Evolutionary conservation across 1,139 yeast genomes (phyloP).

Genomic region (Hyphopichia wangnamkhiaoensis): DNA sequence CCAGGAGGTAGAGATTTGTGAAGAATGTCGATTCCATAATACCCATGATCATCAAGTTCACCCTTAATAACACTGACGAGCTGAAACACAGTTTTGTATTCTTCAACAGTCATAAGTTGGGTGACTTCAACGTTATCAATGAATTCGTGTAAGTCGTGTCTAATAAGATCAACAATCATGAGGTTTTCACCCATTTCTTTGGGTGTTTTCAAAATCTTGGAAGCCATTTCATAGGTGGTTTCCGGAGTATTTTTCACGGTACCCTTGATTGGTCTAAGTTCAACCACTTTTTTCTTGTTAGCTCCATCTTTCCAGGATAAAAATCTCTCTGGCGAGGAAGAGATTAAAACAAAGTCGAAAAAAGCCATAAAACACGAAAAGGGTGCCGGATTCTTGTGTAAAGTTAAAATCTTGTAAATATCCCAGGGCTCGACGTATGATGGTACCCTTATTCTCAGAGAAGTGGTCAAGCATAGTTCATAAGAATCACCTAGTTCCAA

Average conservation of each 20-base stretch:
- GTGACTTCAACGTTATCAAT: conserved; percentile 69
- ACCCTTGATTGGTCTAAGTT: conserved; percentile 93
- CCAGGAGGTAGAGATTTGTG: conserved; percentile 91
- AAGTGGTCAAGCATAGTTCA: conserved; percentile 87
- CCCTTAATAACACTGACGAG: conserved; percentile 89
- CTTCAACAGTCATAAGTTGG: conserved; percentile 88
- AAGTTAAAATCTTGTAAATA: conserved; percentile 69
- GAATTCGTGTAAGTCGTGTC: conserved; percentile 84
- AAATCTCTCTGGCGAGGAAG: conserved; percentile 95
- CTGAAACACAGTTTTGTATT: conserved; percentile 87
- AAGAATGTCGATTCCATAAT: conserved; percentile 76
- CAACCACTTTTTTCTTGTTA: conserved; percentile 45
- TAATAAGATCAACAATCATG: conserved; percentile 94
- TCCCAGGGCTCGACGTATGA: conserved; percentile 64
- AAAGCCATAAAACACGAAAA: conserved; percentile 81
- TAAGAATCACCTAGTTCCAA: conserved; percentile 87
- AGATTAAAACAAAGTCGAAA: conserved; percentile 68
- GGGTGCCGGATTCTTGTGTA: conserved; percentile 82
- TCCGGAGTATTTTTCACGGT: conserved; percentile 71
- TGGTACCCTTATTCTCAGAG: conserved; percentile 61
- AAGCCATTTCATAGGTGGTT: conserved; percentile 59
- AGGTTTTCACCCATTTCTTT: conserved; percentile 95
- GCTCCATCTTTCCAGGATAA: conserved; percentile 65
- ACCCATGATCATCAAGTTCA: conserved; percentile 37
- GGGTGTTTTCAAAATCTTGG: conserved; percentile 69